Percentiles rank a stretch among this genome's conserved stretches.
Evolutionary conservation across 2,329 filamentous ascomycete genomes (phyloP).

Genomic region (Aspergillus niger): DNA sequence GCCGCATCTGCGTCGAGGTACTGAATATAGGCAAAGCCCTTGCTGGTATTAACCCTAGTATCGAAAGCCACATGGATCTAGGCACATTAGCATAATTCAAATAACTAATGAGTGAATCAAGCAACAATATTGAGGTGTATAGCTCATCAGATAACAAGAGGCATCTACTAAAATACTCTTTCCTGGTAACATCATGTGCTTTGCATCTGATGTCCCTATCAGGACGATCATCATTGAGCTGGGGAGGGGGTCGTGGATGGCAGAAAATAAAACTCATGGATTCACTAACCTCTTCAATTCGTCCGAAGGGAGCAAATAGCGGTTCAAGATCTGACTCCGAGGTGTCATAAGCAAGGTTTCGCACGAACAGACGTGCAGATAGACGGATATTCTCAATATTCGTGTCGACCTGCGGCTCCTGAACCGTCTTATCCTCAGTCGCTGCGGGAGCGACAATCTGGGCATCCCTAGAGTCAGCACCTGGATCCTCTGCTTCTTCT

Average conservation of each 20-base stretch:
- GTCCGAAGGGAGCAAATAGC: slow-evolving; percentile 70
- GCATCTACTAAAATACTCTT: slow-evolving; percentile 99
- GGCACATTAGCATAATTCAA: slow-evolving; percentile 44
- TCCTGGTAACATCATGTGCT: slow-evolving; percentile 87
- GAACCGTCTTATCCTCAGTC: slow-evolving; percentile 11
- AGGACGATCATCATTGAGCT: slow-evolving; percentile 86
- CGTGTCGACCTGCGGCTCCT: slow-evolving; percentile 36
- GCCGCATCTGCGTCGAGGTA: slow-evolving; percentile 73
- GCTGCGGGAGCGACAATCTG: slow-evolving; percentile 18
- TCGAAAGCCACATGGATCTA: slow-evolving; percentile 86
- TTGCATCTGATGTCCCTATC: slow-evolving; percentile 99
- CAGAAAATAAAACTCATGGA: slow-evolving; percentile 12
- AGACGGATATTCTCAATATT: slow-evolving; percentile 65
- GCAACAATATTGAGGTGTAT: slow-evolving; percentile 15
- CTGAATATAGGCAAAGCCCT: slow-evolving; percentile 87
- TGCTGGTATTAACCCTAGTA: slow-evolving; percentile 68
- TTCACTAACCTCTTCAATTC: slow-evolving; percentile 80
- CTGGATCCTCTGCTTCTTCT: slow-evolving; percentile 13
- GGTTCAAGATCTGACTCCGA: slow-evolving; percentile 74
- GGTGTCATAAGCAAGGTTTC: slow-evolving; percentile 82
- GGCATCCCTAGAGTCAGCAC: slow-evolving; percentile 16
- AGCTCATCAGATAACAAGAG: slow-evolving; percentile 76
- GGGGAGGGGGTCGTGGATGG: slow-evolving; percentile 18
- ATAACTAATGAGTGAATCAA: slow-evolving; percentile 31
- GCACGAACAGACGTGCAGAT: slow-evolving; percentile 79